These are phyloP conservation scores for Entomophthora muscae DNA, from an alignment of 371 early-diverging fungal species.

Conservation along the genomic window DNA sequence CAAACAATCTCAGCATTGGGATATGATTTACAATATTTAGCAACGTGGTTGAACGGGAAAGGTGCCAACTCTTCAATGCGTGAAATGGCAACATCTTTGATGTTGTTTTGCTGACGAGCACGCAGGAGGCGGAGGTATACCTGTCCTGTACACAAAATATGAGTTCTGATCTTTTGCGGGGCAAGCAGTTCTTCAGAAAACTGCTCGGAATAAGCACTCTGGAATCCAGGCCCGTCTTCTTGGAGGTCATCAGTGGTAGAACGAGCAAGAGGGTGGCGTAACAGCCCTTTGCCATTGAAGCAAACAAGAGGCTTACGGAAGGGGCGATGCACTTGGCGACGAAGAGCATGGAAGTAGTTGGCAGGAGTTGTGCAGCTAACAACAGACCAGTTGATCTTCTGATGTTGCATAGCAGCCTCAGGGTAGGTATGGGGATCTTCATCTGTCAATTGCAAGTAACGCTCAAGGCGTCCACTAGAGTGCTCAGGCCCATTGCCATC, in stretches of 20 bases:
- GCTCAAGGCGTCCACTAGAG: slow-evolving; percentile 70
- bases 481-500: slow-evolving; percentile 97
- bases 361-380: slow-evolving; percentile 87
- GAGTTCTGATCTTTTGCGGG: slow-evolving; percentile 13
- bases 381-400: slow-evolving; percentile 79
- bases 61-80: slow-evolving; percentile 87
- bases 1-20: slow-evolving; percentile 58
- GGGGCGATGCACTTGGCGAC: slow-evolving; percentile 69
- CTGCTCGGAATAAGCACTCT: slow-evolving; percentile 67
- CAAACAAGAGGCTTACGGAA: slow-evolving; percentile 83
- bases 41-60: slow-evolving; percentile 63
- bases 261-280: slow-evolving; percentile 31
- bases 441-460: slow-evolving; percentile 74
- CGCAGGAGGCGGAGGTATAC: slow-evolving; percentile 78
- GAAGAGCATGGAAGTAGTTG: slow-evolving; percentile 87
- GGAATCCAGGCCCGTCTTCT: slow-evolving; percentile 24
- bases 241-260: background rate
- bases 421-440: slow-evolving; percentile 44
- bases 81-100: slow-evolving; percentile 63
- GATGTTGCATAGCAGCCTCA: slow-evolving; percentile 10
- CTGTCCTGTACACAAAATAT: slow-evolving; percentile 40
- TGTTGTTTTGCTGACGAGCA: slow-evolving; percentile 38
- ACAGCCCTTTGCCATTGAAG: slow-evolving; percentile 73
- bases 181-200: slow-evolving; percentile 64
- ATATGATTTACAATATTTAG: slow-evolving; percentile 40